Base-by-base conservation (phyloP, 1,284 basidiomycete species). In the Ceratobasidium sp. region DNA sequence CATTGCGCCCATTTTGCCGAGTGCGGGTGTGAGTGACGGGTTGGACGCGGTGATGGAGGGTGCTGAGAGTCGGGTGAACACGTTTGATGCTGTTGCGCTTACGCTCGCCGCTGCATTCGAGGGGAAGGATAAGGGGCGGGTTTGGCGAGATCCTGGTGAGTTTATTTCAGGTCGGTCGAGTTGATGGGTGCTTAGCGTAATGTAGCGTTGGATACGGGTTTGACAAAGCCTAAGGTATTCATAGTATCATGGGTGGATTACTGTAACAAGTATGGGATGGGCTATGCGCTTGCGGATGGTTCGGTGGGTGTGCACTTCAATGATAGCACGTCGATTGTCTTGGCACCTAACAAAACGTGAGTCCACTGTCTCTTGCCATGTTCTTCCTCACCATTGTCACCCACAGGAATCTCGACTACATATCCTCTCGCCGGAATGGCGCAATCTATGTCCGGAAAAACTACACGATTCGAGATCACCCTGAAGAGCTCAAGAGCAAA, bases 221-320 rank as follows among this genome's bases (percentile, higher is more conserved):
- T 91, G 3, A 86, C 87, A 0, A 86, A 90, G 14, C 93, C 96
- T 49, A 87, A 86, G 71, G 91, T 97, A 16, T 99, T 98, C 83
- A 94, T 99, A 78, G 93, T 94, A 1, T 95, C 93, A 9, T 99
- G 97, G 97, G 92, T 98, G 59, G 97, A 99, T 82, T 98, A 98
- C 81, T 96, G 94, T 81, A 95, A 96, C 82, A 98, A 98, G 84
- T 99, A 98, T 83, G 98, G 97, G 11, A 96, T 98, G 90, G 98
- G 96, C 0, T 98, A 98, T 81, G 95, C 95, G 0, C 86, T 99
- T 79, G 96, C 93, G 37, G 96, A 99, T 80, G 96, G 97, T 2
- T 92, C 93, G 1, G 92, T 98, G 34, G 95, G 95, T 8, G 94
- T 98, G 24, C 91, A 98, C 83, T 98, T 98, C 84, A 98, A 98